Evolutionary conservation across 176 grass and related monocot genomes (phyloP).

Genomic region (Secale cereale): DNA sequence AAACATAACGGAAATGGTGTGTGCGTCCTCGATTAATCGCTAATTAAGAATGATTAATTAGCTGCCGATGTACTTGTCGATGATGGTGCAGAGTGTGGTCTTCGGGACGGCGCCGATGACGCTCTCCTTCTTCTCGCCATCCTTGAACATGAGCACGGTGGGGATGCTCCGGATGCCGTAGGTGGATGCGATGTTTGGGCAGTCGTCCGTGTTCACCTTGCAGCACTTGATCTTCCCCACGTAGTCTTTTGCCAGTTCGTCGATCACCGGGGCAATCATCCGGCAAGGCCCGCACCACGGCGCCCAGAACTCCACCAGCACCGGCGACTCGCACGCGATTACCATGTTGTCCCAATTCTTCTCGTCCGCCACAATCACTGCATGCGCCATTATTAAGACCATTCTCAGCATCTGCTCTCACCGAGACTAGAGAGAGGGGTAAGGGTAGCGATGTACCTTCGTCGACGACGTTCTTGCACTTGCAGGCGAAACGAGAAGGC

Average conservation of each 20-base stretch:
- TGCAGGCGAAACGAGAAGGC: slow-evolving; percentile 47
- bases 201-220: slow-evolving; percentile 93
- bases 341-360: slow-evolving; percentile 72
- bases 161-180: slow-evolving; percentile 94
- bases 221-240: slow-evolving; percentile 73
- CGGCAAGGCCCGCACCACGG: slow-evolving; percentile 97
- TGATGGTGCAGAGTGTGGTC: slow-evolving; percentile 46
- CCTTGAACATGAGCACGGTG: slow-evolving; percentile 88
- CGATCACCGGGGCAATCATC: slow-evolving; percentile 91
- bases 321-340: slow-evolving; percentile 54
- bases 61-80: slow-evolving; percentile 78
- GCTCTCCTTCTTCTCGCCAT: slow-evolving; percentile 91
- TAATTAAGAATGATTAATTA: background rate
- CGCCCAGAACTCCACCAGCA: slow-evolving; percentile 98
- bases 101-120: slow-evolving; percentile 87
- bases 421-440: background rate
- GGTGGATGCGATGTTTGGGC: slow-evolving; percentile 61
- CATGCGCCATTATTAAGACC: slow-evolving; percentile 16
- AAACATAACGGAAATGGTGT: background rate
- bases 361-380: slow-evolving; percentile 65
- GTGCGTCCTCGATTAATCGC: slow-evolving; percentile 3
- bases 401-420: background rate
- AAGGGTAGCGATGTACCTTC: slow-evolving; percentile 53
- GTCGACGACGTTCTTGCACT: slow-evolving; percentile 66
- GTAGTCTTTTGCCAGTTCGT: slow-evolving; percentile 89